Percentiles rank a stretch among this genome's conserved stretches.
Evolutionary conservation across 2,329 filamentous ascomycete species (phyloP).

Genomic region (Exserohilum turcica): DNA sequence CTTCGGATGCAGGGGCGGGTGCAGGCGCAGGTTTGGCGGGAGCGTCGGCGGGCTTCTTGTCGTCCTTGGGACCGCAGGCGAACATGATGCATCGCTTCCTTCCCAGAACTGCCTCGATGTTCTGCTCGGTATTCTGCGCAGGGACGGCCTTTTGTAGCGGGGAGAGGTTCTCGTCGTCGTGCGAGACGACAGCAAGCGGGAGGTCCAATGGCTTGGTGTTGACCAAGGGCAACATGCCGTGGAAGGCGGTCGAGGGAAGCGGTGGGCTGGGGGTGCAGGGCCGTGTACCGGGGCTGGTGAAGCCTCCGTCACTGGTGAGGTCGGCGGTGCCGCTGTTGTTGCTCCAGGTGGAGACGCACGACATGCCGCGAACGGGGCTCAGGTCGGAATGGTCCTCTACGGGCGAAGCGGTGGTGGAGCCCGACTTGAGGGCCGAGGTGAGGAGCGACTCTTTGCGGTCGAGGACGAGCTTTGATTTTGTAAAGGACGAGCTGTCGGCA

Average conservation of each 20-base stretch:
- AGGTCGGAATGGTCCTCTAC: conserved; percentile 50
- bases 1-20: conserved; percentile 24
- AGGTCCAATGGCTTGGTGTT: conserved; percentile 48
- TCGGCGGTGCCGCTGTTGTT: conserved; percentile 83
- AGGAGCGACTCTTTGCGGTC: conserved; percentile 77
- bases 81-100: conserved; percentile 93
- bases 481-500: conserved; percentile 51
- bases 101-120: conserved; percentile 66
- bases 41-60: conserved; percentile 46
- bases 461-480: conserved; percentile 57
- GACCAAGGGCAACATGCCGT: conserved; percentile 43
- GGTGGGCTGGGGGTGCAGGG: conserved; percentile 89
- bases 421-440: conserved; percentile 75
- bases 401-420: conserved; percentile 47
- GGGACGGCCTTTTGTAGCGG: conserved; percentile 31
- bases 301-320: conserved; percentile 89
- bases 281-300: conserved; percentile 82
- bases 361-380: conserved; percentile 50
- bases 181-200: conserved; percentile 45
- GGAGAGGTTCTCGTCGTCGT: conserved; percentile 42
- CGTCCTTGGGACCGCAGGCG: conserved; percentile 69
- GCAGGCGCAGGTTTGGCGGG: conserved; percentile 27
- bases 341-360: conserved; percentile 72
- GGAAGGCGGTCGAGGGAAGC: conserved; percentile 62
- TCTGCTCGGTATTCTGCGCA: conserved; percentile 56